phyloP scores from a whole-genome alignment of 495 filamentous ascomycete species.

The Penicillium cataractarum region DNA sequence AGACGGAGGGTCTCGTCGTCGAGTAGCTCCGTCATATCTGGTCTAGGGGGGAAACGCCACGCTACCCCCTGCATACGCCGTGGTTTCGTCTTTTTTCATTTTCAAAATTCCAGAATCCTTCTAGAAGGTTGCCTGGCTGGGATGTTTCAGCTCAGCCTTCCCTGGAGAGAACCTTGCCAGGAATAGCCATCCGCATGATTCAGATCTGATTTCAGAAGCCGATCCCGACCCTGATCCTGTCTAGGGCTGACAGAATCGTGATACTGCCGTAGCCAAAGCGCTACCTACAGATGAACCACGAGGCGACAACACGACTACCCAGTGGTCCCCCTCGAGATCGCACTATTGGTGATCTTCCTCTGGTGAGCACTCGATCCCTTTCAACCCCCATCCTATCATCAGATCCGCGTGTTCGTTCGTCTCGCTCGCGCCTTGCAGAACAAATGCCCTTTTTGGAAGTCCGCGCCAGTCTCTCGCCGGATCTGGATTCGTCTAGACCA shows the following conservation, averaged over 20 bases:
- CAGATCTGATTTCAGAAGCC: neutral
- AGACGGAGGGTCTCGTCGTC: neutral
- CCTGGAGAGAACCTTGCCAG: neutral
- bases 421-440: neutral
- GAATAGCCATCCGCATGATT: neutral
- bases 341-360: neutral
- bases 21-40: neutral
- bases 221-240: neutral
- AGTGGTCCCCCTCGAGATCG: neutral
- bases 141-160: slow-evolving; percentile 11
- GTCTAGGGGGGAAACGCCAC: neutral
- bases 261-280: neutral
- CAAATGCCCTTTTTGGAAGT: neutral
- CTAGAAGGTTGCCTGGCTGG: slow-evolving; percentile 17
- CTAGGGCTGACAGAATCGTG: neutral
- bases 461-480: neutral
- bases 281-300: neutral
- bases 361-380: neutral
- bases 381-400: neutral
- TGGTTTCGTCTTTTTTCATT: neutral
- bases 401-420: neutral
- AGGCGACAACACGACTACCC: neutral
- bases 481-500: neutral
- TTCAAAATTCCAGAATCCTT: neutral
- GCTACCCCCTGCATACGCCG: neutral